Base-by-base conservation (phyloP, 78 protist genomes). In the Dictyostelium firmibasis region DNA sequence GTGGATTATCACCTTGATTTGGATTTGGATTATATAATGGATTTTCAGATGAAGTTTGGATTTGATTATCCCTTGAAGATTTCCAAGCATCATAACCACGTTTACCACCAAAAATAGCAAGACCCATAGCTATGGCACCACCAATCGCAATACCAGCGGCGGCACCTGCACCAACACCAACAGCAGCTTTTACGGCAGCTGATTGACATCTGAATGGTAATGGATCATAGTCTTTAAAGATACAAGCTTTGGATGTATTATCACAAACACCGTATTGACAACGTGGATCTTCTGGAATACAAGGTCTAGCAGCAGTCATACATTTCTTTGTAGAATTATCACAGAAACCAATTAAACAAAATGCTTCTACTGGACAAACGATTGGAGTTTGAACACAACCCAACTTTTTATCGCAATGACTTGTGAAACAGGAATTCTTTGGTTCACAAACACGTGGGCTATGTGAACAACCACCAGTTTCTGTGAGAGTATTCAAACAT, bases 21-120 rank as follows among this genome's bases (percentile, higher is more conserved):
- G 86, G 94, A 31, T 67, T 81, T 38, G 94, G 87, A 13, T 11
- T 18, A 31, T 89, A 89, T 38, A 89, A 47, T 81, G 94, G 94
- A 69, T 89, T 89, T 29, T 62, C 86, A 41, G 83, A 36, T 5
- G 82, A 67, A 1, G 83, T 85, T 25, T 81, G 44, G 72, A 89
- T 89, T 67, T 78, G 74, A 18, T 76, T 53, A 29, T 41, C 70
- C 43, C 74, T 43, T 43, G 69, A 62, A 2, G 62, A 50, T 69
- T 89, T 89, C 94, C 94, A 89, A 9, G 87, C 88, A 47, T 89
- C 87, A 31, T 89, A 89, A 27, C 94, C 94, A n/a, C 69, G 70
- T 50, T 81, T 67, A 47, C 94, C 94, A 89, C 94, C 94, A 33
- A 89, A 81, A 7, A 20, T 57, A 7, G 94, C 94, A 4, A 89